Evolutionary conservation across 805 yeast genomes (phyloP), one percentile per base, ranked within the genome.

Genomic region (Wickerhamiella spandovensis): DNA sequence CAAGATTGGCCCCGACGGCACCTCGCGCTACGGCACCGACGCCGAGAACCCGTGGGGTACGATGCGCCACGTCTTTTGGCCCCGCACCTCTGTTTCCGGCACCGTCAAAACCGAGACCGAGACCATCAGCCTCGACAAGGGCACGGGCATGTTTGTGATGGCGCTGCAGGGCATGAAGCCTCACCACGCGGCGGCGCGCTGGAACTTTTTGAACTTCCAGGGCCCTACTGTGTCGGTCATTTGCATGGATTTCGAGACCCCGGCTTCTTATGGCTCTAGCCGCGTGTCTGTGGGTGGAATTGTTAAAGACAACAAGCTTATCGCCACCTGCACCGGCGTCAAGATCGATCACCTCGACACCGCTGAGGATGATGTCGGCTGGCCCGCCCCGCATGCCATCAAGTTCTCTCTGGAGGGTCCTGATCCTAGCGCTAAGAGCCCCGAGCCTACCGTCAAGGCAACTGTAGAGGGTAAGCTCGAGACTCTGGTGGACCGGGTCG

Each of bases 161-260:
- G 98, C 98, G 6, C 71, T 87, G 58, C 98, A 92, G 72, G 97
- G 97, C 54, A 89, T 92, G 97, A 92, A 92, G 68, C 98, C 98
- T 8, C 97, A 92, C 67, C 98, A 92, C 68, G 96, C 97, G 35
- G 98, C 98, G 51, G 86, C 95, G 54, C 70, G 87, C 21, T 92
- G 98, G 98, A 92, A 90, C 69, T 92, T 92, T 65, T 68, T 85
- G 54, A 83, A 86, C 68, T 90, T 84, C 75, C 95, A 86, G 64
- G 82, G 92, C 18, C 75, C 79, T 48, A 70, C 79, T 39, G 72
- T 75, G 58, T 73, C 90, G 35, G 95, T 85, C 10, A 80, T 88
- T 17, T 76, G 84, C 56, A 92, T 92, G 96, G 97, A 92, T 67
- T 92, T 86, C 71, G 84, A 89, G 44, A 92, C 98, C 8, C 98